These are phyloP conservation scores for Halenospora varia DNA, from an alignment of 495 filamentous ascomycete species.

Conservation along the genomic window DNA sequence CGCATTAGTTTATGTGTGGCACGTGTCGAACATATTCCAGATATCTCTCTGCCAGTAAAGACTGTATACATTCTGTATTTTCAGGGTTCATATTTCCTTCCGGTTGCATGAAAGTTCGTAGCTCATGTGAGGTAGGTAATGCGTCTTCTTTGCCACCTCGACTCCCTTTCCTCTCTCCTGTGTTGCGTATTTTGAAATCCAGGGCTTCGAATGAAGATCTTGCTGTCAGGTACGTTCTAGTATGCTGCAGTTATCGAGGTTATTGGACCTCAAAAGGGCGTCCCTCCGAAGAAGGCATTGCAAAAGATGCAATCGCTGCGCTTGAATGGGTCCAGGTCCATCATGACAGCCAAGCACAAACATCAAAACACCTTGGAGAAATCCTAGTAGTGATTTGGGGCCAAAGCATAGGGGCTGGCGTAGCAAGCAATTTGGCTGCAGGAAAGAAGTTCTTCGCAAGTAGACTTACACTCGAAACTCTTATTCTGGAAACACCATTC, in stretches of 20 bases:
- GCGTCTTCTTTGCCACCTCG: conserved; percentile 66
- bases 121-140: conserved; percentile 42
- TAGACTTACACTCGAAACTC: conserved; percentile 34
- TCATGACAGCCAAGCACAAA: background rate
- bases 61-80: conserved; percentile 53
- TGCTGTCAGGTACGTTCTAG: conserved; percentile 45
- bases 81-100: conserved; percentile 39
- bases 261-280: conserved; percentile 76
- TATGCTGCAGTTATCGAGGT: conserved; percentile 68
- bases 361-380: background rate
- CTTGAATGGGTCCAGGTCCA: conserved; percentile 29
- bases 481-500: conserved; percentile 78
- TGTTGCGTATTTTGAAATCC: conserved; percentile 27
- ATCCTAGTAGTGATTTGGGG: conserved; percentile 69
- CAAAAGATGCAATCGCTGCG: conserved; percentile 58
- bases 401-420: conserved; percentile 67
- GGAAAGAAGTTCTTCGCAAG: conserved; percentile 16
- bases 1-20: conserved; percentile 55
- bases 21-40: conserved; percentile 22
- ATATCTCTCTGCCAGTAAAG: background rate
- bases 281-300: conserved; percentile 61
- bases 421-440: conserved; percentile 48
- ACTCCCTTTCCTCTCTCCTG: conserved; percentile 61
- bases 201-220: conserved; percentile 3
- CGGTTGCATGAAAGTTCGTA: background rate